A percentile compares a stretch with the other conserved stretches of the same genome.
phyloP scores from a whole-genome alignment of 78 protist species.

The Pelomyxa schiedti region DNA sequence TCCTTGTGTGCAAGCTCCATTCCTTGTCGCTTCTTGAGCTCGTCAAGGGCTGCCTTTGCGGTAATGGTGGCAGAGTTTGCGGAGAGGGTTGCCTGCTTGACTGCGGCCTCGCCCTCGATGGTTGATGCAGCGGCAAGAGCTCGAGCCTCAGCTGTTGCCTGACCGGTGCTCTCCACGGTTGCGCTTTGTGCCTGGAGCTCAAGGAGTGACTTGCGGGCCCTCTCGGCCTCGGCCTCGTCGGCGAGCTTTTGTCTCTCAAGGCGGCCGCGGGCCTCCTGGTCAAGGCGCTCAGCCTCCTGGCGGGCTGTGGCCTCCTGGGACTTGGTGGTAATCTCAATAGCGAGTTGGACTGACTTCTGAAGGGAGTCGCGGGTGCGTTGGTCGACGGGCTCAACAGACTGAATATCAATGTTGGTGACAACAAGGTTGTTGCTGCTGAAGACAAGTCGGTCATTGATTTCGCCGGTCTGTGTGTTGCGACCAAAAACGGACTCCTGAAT shows the following conservation, averaged over 20 bases:
- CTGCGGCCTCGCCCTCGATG: slow-evolving; percentile 55
- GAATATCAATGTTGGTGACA: slow-evolving; percentile 72
- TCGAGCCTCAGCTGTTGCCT: slow-evolving; percentile 65
- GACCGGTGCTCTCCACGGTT: slow-evolving; percentile 66
- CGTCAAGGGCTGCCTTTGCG: slow-evolving; percentile 20
- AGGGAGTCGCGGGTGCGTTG: slow-evolving; percentile 64
- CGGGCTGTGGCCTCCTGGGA: slow-evolving; percentile 76
- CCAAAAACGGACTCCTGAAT: slow-evolving; percentile 72
- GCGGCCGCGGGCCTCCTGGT: slow-evolving; percentile 66
- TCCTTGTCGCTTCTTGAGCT: slow-evolving; percentile 5
- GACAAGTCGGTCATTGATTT: slow-evolving; percentile 8
- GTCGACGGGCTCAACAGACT: slow-evolving; percentile 78
- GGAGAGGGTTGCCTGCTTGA: slow-evolving; percentile 57
- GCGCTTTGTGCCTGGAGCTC: slow-evolving; percentile 62
- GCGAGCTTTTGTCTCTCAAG: slow-evolving; percentile 57
- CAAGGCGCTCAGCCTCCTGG: slow-evolving; percentile 68
- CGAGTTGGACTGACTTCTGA: slow-evolving; percentile 67
- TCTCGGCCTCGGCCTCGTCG: slow-evolving; percentile 57
- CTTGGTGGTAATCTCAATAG: slow-evolving; percentile 80
- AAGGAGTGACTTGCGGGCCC: slow-evolving; percentile 38
- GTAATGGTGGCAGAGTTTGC: slow-evolving; percentile 13
- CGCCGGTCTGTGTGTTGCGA: slow-evolving; percentile 9
- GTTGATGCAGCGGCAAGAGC: slow-evolving; percentile 58
- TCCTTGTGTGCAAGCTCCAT: slow-evolving; percentile 17
- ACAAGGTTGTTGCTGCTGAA: slow-evolving; percentile 53